These are phyloP conservation scores for Populus davidiana DNA, from an alignment of 345 rosid genomes.

Conservation along the genomic window DNA sequence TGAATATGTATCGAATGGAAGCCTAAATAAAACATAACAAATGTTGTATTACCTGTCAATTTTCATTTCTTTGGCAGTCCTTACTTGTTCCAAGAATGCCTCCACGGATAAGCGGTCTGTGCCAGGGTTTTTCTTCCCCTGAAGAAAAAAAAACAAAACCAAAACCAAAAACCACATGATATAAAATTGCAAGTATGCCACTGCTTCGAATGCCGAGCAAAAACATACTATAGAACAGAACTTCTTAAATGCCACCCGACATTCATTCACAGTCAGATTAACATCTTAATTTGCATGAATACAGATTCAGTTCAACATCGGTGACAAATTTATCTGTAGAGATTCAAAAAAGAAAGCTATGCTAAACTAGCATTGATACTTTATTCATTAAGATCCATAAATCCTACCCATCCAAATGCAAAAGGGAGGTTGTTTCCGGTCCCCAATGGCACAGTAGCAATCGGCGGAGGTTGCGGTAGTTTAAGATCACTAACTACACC, in stretches of 20 bases:
- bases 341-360: neutral
- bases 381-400: no score
- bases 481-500: conserved; percentile 74
- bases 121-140: conserved; percentile 81
- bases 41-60: conserved; percentile 48
- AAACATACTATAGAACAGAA: neutral
- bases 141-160: conserved; percentile 19
- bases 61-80: conserved; percentile 59
- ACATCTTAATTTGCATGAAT: neutral
- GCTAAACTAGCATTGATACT: no score
- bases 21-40: neutral
- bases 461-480: conserved; percentile 59
- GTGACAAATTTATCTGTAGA: neutral
- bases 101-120: conserved; percentile 45
- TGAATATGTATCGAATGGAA: no score
- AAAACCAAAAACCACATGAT: conserved; percentile 9
- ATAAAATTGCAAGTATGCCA: conserved; percentile 2
- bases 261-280: neutral
- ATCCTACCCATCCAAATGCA: conserved; percentile 73
- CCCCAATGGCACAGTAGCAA: conserved; percentile 70
- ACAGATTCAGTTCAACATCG: neutral
- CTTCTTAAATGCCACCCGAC: neutral
- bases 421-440: conserved; percentile 76
- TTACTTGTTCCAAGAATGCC: conserved; percentile 55
- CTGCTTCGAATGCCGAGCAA: conserved; percentile 1